Evolutionary conservation across 129 eudicot genomes (phyloP).

Genomic region (Scalesia atractyloides): DNA sequence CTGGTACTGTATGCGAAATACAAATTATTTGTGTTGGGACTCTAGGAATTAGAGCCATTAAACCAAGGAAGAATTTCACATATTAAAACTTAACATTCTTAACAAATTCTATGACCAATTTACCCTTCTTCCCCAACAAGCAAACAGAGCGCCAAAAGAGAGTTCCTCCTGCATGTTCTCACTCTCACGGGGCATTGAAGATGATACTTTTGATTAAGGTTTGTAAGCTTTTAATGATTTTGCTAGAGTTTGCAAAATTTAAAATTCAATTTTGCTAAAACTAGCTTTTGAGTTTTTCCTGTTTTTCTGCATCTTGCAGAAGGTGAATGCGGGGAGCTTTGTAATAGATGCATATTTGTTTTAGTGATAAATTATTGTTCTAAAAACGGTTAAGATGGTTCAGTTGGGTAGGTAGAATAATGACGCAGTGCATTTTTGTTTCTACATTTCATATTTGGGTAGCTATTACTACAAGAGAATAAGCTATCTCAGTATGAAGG

Average conservation of each 20-base stretch:
- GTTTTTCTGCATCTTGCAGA: slow-evolving; percentile 2
- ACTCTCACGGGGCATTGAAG: not conserved
- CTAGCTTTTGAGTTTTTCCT: not conserved
- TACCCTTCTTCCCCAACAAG: slow-evolving; percentile 1
- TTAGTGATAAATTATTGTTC: not conserved
- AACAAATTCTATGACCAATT: not conserved
- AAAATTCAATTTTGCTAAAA: not conserved
- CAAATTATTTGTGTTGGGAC: slow-evolving; percentile 1
- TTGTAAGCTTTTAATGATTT: not conserved
- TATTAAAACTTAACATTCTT: not conserved
- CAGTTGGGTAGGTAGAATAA: not conserved
- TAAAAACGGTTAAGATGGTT: not conserved
- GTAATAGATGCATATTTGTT: not conserved
- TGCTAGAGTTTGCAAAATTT: not conserved
- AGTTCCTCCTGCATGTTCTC: not conserved
- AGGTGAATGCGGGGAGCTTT: not conserved
- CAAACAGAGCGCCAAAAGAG: not conserved
- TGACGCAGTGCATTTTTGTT: not conserved
- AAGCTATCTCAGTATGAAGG: not conserved
- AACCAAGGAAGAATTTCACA: slow-evolving; percentile 1
- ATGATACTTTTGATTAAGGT: not conserved
- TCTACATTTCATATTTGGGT: not conserved
- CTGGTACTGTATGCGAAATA: slow-evolving; percentile 44
- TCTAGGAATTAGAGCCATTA: not conserved
- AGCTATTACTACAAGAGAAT: not conserved